Evolutionary conservation across 495 filamentous ascomycete genomes (phyloP), one percentile per base, ranked within the genome.

Genomic region (Pyrenula massariospora): DNA sequence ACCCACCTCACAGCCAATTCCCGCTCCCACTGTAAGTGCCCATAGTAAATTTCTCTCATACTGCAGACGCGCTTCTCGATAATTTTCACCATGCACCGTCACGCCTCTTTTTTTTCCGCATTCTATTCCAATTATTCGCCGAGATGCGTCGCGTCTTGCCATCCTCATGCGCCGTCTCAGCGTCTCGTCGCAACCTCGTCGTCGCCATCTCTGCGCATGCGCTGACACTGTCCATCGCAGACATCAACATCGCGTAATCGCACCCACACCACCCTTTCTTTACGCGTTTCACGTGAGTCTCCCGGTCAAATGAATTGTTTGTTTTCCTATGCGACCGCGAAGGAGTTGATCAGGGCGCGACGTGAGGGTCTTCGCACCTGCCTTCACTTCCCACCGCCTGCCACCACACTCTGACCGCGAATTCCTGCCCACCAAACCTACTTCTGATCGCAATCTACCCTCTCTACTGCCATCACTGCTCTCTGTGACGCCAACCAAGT

Each of bases 31-130:
- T 20, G 50, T 24, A 20, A 52, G 50, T 52, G 8, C 50, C 10
- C 50, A 20, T 24, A 21, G 55, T 48, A 57, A 54, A 63, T 54
- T 61, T 59, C 69, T 73, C 79, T 75, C 80, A 79, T 79, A 75
- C 72, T 66, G 66, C 70, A 73, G 76, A 76, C 68, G 73, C 76
- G 68, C 77, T 73, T 79, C 80, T 79, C 83, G 78, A 81, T 82
- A 73, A 72, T 70, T 73, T 70, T 70, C 76, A 8, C 50, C 50
- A 52, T 68, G 31, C 60, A 61, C 64, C 60, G 58, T 57, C 62
- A 63, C 59, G 55, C 47, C 20, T 54, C 50, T 47, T 49, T 51
- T 56, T 56, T 50, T 62, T 53, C 54, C 24, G 53, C 24, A 52
- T 63, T 65, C 57, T 58, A 57, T 60, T 47, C 52, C 2, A 59